These are phyloP conservation scores for Colletotrichum australisinense DNA, from an alignment of 2,329 filamentous ascomycete species.

Conservation along the genomic window DNA sequence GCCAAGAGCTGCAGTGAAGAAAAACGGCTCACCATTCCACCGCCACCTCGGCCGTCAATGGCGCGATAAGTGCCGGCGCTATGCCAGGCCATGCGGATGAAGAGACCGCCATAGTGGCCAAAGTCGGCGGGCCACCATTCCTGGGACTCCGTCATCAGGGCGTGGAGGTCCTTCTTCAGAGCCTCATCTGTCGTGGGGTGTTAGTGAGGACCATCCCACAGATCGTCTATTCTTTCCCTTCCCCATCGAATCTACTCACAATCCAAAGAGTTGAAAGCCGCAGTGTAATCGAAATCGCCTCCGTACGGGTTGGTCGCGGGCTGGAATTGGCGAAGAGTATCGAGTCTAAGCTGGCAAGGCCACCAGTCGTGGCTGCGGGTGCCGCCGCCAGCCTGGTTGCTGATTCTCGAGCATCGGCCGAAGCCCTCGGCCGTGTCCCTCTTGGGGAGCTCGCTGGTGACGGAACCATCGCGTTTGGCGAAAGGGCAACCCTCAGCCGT, in stretches of 20 bases:
- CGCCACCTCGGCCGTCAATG: constrained; percentile 79
- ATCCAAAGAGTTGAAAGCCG: constrained; percentile 78
- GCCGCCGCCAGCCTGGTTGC: constrained; percentile 69
- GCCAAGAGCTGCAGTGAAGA: not conserved
- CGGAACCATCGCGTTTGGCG: constrained; percentile 27
- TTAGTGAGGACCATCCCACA: not conserved
- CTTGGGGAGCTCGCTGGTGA: constrained; percentile 25
- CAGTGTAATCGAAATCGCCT: constrained; percentile 77
- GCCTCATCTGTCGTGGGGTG: constrained; percentile 55
- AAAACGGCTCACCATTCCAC: constrained; percentile 60
- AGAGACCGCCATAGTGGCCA: constrained; percentile 83
- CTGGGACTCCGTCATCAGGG: constrained; percentile 81
- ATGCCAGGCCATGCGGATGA: constrained; percentile 87
- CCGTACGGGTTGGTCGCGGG: constrained; percentile 71
- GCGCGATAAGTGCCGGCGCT: constrained; percentile 83
- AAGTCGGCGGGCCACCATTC: constrained; percentile 87
- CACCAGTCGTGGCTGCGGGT: constrained; percentile 80
- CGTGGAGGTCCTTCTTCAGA: constrained; percentile 79
- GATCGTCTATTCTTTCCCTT: too few relatives aligned
- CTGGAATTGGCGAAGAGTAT: constrained; percentile 80
- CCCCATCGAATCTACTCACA: constrained; percentile 44
- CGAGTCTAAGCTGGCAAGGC: constrained; percentile 75
- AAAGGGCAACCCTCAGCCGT: constrained; percentile 26
- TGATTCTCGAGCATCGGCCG: constrained; percentile 20
- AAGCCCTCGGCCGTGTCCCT: constrained; percentile 14